Evolutionary conservation across 1,139 yeast species (phyloP).

Genomic region (Yamadazyma taylorii): DNA sequence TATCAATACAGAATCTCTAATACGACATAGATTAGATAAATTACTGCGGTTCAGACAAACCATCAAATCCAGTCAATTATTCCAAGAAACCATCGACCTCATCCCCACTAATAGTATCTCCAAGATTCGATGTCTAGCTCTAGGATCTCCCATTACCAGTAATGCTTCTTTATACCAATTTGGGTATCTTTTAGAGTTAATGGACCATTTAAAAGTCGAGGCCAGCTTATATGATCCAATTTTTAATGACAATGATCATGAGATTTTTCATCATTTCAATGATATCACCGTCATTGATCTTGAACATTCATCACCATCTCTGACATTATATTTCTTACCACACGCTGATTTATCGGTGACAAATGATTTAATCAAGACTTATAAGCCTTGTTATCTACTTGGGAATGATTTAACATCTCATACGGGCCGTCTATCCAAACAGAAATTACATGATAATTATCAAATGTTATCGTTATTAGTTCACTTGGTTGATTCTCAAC

Average conservation of each 20-base stretch:
- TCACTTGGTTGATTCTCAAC: slow-evolving; percentile 17
- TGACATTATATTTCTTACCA: slow-evolving; percentile 58
- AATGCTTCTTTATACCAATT: slow-evolving; percentile 63
- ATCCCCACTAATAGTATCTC: not conserved
- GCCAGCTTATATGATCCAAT: slow-evolving; percentile 67
- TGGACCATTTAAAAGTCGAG: slow-evolving; percentile 18
- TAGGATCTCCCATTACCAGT: slow-evolving; percentile 65
- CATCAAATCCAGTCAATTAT: not conserved
- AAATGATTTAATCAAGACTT: slow-evolving; percentile 35
- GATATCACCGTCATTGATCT: slow-evolving; percentile 20
- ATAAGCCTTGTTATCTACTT: slow-evolving; percentile 37
- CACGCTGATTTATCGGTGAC: slow-evolving; percentile 72
- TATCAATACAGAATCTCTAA: not conserved
- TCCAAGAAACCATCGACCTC: not conserved
- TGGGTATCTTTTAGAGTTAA: slow-evolving; percentile 50
- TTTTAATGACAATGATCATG: slow-evolving; percentile 46
- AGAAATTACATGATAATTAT: slow-evolving; percentile 40
- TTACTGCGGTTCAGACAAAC: not conserved
- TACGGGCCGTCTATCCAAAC: slow-evolving; percentile 49
- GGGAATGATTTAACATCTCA: slow-evolving; percentile 53
- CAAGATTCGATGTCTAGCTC: slow-evolving; percentile 63
- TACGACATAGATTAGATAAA: slow-evolving; percentile 4
- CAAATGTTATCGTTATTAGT: slow-evolving; percentile 43
- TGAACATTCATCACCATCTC: slow-evolving; percentile 16
- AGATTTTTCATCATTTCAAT: slow-evolving; percentile 22